Conservation (phyloP, 306 rosid genomes). For the Fragaria nilgerrensis region DNA sequence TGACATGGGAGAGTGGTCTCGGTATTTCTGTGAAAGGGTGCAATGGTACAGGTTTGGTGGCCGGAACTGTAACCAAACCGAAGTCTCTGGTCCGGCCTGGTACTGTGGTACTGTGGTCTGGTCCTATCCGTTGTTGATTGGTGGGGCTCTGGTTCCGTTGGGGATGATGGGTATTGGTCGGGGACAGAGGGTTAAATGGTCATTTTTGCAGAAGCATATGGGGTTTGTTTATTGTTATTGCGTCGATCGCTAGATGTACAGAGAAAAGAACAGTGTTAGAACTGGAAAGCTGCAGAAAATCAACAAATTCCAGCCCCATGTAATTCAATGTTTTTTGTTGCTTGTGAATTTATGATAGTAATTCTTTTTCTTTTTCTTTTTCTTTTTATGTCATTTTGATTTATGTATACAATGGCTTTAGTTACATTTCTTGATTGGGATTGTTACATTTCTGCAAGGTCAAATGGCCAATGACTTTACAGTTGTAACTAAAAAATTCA, state of each 20-base stretch:
- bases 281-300: neutral
- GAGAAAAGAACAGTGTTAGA: neutral
- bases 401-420: no score
- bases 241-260: neutral
- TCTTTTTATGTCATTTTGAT: no score
- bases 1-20: neutral
- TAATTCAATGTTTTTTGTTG: neutral
- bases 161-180: neutral
- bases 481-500: no score
- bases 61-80: neutral
- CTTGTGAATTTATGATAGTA: neutral
- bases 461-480: no score
- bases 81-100: neutral
- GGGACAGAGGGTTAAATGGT: neutral
- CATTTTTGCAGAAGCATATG: neutral
- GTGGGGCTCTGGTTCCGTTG: neutral
- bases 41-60: neutral
- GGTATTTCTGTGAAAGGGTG: neutral
- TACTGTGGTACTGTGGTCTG: neutral
- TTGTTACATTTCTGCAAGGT: no score
- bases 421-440: no score
- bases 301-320: neutral
- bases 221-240: neutral
- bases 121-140: neutral
- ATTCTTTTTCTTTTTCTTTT: no score